phyloP scores from a whole-genome alignment of 2,329 filamentous ascomycete genomes.

The Rutstroemia sp. region DNA sequence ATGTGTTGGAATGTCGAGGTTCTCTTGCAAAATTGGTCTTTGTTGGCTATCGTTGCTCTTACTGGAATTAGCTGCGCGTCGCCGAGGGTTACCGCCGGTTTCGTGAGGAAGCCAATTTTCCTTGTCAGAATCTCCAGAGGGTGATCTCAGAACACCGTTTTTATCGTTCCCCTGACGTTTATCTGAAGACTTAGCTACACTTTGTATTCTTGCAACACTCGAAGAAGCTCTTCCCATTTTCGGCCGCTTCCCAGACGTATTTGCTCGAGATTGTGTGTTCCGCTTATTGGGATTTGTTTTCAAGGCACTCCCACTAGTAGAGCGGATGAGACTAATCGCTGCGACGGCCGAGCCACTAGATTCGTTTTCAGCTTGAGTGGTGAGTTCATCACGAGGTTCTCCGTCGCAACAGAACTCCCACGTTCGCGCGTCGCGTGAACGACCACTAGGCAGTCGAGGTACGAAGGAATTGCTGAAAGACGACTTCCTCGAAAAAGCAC shows the following conservation, averaged over 20 bases:
- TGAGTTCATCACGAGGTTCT: slow-evolving; percentile 70
- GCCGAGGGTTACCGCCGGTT: slow-evolving; percentile 36
- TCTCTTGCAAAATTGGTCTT: slow-evolving; percentile 24
- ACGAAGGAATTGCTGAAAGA: slow-evolving; percentile 28
- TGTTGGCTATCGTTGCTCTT: slow-evolving; percentile 16
- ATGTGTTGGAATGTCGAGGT: slow-evolving; percentile 20
- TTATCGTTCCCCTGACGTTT: slow-evolving; percentile 23
- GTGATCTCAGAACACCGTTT: slow-evolving; percentile 37
- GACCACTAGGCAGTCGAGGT: slow-evolving; percentile 54
- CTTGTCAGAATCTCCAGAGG: slow-evolving; percentile 78
- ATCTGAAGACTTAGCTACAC: slow-evolving; percentile 24
- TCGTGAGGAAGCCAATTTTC: slow-evolving; percentile 73
- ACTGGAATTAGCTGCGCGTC: slow-evolving; percentile 24
- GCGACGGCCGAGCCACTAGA: slow-evolving; percentile 71
- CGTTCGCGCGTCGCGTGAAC: slow-evolving; percentile 78
- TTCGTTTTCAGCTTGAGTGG: slow-evolving; percentile 73
- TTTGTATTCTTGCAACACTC: slow-evolving; percentile 55
- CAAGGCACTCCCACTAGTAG: slow-evolving; percentile 49
- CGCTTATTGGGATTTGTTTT: slow-evolving; percentile 56
- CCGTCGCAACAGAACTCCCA: slow-evolving; percentile 90
- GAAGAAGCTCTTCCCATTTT: slow-evolving; percentile 55
- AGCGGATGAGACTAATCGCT: slow-evolving; percentile 73
- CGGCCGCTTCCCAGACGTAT: slow-evolving; percentile 46
- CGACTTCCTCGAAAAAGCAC: slow-evolving; percentile 51
- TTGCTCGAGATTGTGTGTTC: slow-evolving; percentile 41